Percentiles rank a stretch among this genome's conserved stretches.
Conservation (phyloP, 2,329 filamentous ascomycete genomes). For the Raffaelea deltoideospora region DNA sequence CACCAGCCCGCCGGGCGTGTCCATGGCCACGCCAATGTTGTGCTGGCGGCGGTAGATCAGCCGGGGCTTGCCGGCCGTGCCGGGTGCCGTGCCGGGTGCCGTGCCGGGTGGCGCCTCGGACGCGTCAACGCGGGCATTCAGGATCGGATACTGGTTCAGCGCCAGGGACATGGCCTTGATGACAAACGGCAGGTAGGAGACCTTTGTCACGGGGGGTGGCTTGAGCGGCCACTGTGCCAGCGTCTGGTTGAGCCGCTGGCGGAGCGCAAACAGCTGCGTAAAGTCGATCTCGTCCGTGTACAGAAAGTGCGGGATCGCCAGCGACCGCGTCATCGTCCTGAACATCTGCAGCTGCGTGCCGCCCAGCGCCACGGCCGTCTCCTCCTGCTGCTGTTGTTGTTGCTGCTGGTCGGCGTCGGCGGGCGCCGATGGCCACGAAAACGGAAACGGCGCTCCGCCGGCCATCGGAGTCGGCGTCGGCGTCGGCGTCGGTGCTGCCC, state of each 20-base stretch:
- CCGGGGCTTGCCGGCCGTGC: slow-evolving; percentile 44
- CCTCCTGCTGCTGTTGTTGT: no score
- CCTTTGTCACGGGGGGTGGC: slow-evolving; percentile 37
- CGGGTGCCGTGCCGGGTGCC: slow-evolving; percentile 15
- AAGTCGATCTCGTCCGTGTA: slow-evolving; percentile 87
- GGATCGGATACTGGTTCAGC: slow-evolving; percentile 64
- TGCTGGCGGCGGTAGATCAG: slow-evolving; percentile 70
- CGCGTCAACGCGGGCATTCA: slow-evolving; percentile 72
- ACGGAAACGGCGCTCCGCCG: neutral
- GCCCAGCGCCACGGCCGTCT: slow-evolving; percentile 56
- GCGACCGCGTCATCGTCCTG: slow-evolving; percentile 87
- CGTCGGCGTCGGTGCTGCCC: slow-evolving; percentile 1
- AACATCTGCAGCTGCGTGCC: slow-evolving; percentile 87
- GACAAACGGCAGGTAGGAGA: slow-evolving; percentile 88
- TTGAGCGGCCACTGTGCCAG: slow-evolving; percentile 18
- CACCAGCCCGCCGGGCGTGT: slow-evolving; percentile 74
- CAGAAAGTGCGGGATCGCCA: slow-evolving; percentile 86
- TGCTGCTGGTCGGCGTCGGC: no score
- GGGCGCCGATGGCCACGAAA: no score
- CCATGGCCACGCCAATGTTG: slow-evolving; percentile 93
- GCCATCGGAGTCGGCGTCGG: neutral
- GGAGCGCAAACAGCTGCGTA: slow-evolving; percentile 55
- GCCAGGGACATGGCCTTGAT: slow-evolving; percentile 88
- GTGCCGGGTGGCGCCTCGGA: neutral
- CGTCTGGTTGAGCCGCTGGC: slow-evolving; percentile 58